Conservation (phyloP, 116 monocot species). For the Iris pallida region DNA sequence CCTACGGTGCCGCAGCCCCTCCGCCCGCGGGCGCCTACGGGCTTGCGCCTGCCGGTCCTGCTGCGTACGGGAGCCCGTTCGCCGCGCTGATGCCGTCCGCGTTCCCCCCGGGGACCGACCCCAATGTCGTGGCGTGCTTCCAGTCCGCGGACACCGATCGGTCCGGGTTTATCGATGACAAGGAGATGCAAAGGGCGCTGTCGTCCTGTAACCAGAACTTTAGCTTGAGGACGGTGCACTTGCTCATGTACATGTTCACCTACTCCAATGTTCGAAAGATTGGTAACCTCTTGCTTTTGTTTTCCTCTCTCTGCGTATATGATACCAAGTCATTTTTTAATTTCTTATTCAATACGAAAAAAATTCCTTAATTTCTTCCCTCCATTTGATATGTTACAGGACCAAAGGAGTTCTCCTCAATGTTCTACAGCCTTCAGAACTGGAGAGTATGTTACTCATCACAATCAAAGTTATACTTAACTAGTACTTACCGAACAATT, state of each 20-base stretch:
- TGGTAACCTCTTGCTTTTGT: constrained; percentile 6
- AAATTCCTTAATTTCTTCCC: too few relatives aligned
- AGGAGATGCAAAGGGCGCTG: constrained; percentile 58
- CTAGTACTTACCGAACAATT: too few relatives aligned
- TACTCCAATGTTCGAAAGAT: constrained; percentile 40
- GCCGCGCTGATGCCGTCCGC: constrained; percentile 32
- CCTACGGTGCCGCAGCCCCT: neutral
- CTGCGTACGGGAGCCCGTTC: constrained; percentile 23
- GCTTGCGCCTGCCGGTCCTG: constrained; percentile 1
- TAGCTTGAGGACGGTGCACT: constrained; percentile 57
- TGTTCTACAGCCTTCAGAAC: constrained; percentile 94
- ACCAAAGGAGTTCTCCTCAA: constrained; percentile 81
- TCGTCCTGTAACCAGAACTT: constrained; percentile 62
- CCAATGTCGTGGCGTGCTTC: constrained; percentile 44
- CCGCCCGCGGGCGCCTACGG: constrained; percentile 12
- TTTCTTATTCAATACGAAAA: too few relatives aligned
- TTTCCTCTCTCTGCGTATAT: too few relatives aligned
- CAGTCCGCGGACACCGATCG: constrained; percentile 44
- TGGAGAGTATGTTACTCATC: constrained; percentile 66
- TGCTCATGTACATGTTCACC: constrained; percentile 66
- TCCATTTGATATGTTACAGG: constrained; percentile 34
- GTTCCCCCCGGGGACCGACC: constrained; percentile 46
- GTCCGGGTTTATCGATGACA: constrained; percentile 55
- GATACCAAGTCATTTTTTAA: too few relatives aligned
- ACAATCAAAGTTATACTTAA: too few relatives aligned